Base-by-base conservation (phyloP, 1,284 basidiomycete genomes). In the Thelephora terrestris region DNA sequence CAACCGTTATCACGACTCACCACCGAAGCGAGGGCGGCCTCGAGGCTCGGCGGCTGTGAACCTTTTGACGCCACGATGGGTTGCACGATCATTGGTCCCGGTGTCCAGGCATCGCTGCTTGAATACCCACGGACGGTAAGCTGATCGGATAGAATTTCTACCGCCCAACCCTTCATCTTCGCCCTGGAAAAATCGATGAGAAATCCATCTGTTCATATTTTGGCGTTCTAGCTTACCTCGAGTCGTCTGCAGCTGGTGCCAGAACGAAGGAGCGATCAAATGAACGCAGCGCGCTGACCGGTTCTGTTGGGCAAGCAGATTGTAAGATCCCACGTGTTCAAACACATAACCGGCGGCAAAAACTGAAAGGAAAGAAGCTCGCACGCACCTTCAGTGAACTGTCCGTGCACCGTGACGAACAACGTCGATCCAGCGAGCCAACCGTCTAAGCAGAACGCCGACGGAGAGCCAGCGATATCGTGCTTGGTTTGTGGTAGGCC, bases 261-360 rank as follows among this genome's bases (percentile, higher is more conserved):
- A 99, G 74, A 45, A 97, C 75, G 61, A 98, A 96, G 0, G 89
- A 84, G 46, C 95, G 79, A 61, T 96, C 92, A 64, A 99, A 99
- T 5, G 93, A 96, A 40, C 95, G 81, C 23, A 92, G 70, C 7
- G 91, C 92, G 53, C 71, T 68, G 10, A 71, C 66, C 35, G 70
- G 71, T 47, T 71, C 81, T 85, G 56, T 48, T 50, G 40, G 47
- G 39, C 58, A 47, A 53, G 52, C 43, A 52, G 38, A 47, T 49
- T 47, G 27, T 50, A 42, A 44, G 52, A 36, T 48, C 36, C 25
- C 45, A 25, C 42, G 18, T 17, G n/a, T 10, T 36, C 35, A 17
- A 46, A 14, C 21, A 24, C 17, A 36, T 29, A 47, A 37, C 4
- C 40, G 35, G 44, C 49, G 47, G 10, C 34, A 44, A 52, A 42